Evolutionary conservation across 75 land plant genomes (phyloP).

Genomic region (Cryptomeria japonica): DNA sequence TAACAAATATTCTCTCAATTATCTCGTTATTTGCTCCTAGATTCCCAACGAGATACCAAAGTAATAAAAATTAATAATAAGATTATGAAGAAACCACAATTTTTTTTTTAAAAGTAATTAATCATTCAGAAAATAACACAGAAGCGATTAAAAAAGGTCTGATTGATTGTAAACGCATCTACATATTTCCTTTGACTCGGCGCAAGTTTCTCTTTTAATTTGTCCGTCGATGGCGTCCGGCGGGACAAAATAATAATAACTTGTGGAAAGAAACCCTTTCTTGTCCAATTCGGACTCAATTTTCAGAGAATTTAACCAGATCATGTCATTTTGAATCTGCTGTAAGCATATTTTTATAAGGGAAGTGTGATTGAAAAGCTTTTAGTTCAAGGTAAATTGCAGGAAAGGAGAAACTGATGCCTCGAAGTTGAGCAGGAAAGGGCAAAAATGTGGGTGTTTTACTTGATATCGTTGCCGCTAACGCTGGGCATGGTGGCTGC

Average conservation of each 20-base stretch:
- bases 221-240: not conserved
- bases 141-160: not conserved
- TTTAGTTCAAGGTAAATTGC: not conserved
- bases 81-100: not conserved
- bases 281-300: not conserved
- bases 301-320: not conserved
- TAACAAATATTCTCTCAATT: not conserved
- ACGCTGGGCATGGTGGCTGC: slow-evolving; percentile 87
- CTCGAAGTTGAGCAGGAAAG: not conserved
- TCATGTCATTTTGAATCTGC: not conserved
- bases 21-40: not conserved
- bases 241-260: not conserved
- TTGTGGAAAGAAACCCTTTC: not conserved
- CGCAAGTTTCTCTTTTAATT: not conserved
- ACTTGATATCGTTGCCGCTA: slow-evolving; percentile 81
- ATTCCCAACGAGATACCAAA: not conserved
- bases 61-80: not conserved
- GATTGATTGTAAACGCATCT: not conserved
- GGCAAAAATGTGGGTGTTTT: slow-evolving; percentile 86
- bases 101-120: not conserved
- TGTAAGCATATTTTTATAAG: not conserved
- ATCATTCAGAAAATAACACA: not conserved
- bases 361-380: not conserved
- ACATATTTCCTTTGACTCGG: not conserved
- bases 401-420: not conserved